These are phyloP conservation scores for Coemansia sp. DNA, from an alignment of 192 early-diverging fungal species.

Conservation along the genomic window DNA sequence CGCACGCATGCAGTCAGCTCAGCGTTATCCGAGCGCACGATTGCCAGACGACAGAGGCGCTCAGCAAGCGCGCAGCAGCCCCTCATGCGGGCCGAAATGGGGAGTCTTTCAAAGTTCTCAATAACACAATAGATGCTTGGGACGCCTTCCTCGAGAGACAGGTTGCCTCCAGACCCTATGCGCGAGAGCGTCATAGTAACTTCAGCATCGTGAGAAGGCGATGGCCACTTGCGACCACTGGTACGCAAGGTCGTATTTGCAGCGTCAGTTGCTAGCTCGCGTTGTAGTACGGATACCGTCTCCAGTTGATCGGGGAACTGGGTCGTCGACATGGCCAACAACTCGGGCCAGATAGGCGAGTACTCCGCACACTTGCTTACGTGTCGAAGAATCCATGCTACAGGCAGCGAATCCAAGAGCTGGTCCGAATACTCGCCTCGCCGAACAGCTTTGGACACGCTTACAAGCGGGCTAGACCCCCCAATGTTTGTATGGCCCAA, in stretches of 20 bases:
- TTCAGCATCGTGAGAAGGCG: background rate
- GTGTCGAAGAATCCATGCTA: constrained; percentile 37
- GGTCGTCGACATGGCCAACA: constrained; percentile 47
- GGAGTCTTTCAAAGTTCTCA: constrained; percentile 20
- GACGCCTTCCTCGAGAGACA: background rate
- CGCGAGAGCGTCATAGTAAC: background rate
- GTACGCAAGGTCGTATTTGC: background rate
- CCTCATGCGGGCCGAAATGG: constrained; percentile 37
- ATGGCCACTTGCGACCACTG: background rate
- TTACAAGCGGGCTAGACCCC: constrained; percentile 5
- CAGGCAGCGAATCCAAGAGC: constrained; percentile 46
- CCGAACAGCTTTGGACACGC: background rate
- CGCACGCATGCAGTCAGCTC: constrained; percentile 35
- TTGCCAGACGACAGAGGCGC: constrained; percentile 20
- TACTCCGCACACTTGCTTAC: constrained; percentile 25
- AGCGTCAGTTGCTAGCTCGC: constrained; percentile 17
- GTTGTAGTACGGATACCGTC: constrained; percentile 34
- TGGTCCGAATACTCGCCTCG: constrained; percentile 49
- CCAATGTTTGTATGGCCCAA: background rate
- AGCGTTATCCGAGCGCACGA: background rate
- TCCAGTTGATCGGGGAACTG: constrained; percentile 52
- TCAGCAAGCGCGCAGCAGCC: constrained; percentile 28
- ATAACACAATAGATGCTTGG: constrained; percentile 7
- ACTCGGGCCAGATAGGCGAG: constrained; percentile 47
- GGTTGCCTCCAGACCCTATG: background rate